Evolutionary conservation across 2,329 filamentous ascomycete species (phyloP), one percentile per base, ranked within the genome.

Genomic region (Setomelanomma holmii): DNA sequence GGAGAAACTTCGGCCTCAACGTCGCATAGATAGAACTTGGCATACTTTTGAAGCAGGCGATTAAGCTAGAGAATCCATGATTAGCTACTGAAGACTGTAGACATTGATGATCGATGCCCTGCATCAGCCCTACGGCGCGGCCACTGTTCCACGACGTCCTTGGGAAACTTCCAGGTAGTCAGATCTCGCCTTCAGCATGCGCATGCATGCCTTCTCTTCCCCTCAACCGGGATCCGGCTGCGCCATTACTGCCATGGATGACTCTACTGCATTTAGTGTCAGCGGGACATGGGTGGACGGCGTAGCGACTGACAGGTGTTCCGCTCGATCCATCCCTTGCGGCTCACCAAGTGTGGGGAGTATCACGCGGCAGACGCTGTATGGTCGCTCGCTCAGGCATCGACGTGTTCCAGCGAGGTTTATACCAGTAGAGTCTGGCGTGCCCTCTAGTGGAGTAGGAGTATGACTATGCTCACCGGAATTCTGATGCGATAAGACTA

Each of bases 61-160:
- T 33, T 30, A 35, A 47, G 44, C 53, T 52, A 56, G 33, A 43
- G 24, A 40, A 53, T 40, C n/a, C 49, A 40, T 45, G 36, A 36
- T 44, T 42, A 5, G 40, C 27, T 36, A 40, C 24, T 47, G 36
- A 39, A 23, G 55, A 64, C 62, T 51, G 42, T 47, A 34, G 39
- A 27, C 24, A 39, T 35, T 48, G 45, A 39, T 41, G 60, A 63
- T 62, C 50, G 50, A 27, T 56, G 40, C 46, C 43, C 44, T 41
- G 43, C 56, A 56, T 62, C 61, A 67, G 66, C 67, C 66, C 59
- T 65, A 68, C 39, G 50, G 52, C 40, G 39, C 40, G 42, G 43
- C 46, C 49, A 53, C 46, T 49, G 49, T 52, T 54, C 43, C 16
- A 42, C 42, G 40, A 39, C 41, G 42, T 17, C 42, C 47, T 43